Evolutionary conservation across 106 monocot species (phyloP), one percentile per base, ranked within the genome.

Genomic region (Hemerocallis citrina): DNA sequence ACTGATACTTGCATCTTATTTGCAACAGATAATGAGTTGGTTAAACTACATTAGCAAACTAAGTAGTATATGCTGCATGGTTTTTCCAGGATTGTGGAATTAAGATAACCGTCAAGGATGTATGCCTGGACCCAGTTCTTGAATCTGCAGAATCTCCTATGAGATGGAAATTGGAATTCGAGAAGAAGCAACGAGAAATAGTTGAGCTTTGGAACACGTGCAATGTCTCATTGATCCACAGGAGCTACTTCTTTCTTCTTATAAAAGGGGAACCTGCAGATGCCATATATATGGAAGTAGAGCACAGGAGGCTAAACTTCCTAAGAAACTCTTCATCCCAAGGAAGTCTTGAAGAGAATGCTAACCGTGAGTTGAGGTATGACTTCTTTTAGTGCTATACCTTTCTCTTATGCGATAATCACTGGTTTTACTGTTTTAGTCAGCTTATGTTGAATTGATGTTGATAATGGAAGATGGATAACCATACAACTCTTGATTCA

Each of bases 191-290:
- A 32, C 41, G 31, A 46, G 85, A 92, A 70, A 82, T 98, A 12
- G 77, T 92, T 25, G 68, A 68, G 50, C 75, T 98, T 2, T 98
- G 98, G 98, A 77, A 98, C 63, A 74, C 55, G 5, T 98, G 92
- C 77, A 76, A 82, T 52, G 77, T 92, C 56, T 88, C 98, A 4
- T 61, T 98, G 45, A 61, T 85, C 28, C 98, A 92, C 73, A 68
- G 98, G 32, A 85, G 88, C 34, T 80, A 73, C 64, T 88, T 98
- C 82, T 98, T 92, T 55, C 81, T 92, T 11, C 98, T 92, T 35
- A 85, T 92, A 57, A 82, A 79, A 67, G 91, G 92, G 1, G 92
- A 92, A 17, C 88, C 84, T 3, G 49, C 79, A 11, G 98, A 98
- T 22, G 73, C 79, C 2, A 73, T 88, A 42, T 92, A 98, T 64